Evolutionary conservation across 192 early-diverging fungal species (phyloP), one percentile per base, ranked within the genome.

Genomic region (Coemansia sp.): DNA sequence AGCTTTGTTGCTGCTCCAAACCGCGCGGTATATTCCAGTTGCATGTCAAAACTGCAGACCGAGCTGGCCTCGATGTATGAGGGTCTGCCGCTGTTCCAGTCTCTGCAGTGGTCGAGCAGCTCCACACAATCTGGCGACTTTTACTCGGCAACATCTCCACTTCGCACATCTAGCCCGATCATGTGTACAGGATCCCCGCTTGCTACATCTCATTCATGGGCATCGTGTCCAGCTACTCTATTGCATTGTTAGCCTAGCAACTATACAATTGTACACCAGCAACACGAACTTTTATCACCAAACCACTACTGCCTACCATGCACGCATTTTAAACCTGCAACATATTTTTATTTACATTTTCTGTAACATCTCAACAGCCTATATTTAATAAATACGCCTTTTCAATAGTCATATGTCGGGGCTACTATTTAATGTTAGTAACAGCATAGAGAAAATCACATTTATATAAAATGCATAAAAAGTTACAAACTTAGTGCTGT

Each of bases 101-200:
- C 61, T 22, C 21, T 56, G 4, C 45, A 58, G 27, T 64, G 50
- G 58, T 23, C 58, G 1, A 47, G 47, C 57, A 64, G 17, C 57
- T 27, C 53, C 39, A 21, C 48, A 16, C 35, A 54, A 8, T 35
- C 49, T 7, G 51, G 21, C n/a, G 45, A 43, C 37, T 14, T 62
- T 6, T 64, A 52, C 43, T 53, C 54, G 3, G n/a, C 41, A 9
- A 16, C 21, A 17, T 64, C 71, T 12, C 61, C 77, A 4, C 23
- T 61, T 59, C 67, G 60, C 48, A 54, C 65, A 11, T 55, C 67
- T 9, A 74, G 77, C 59, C 77, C 68, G 31, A 62, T 57, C 29
- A 58, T 65, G 43, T 72, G 72, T 51, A 55, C 64, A 10, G 69
- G 60, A 16, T 73, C 71, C 8, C 71, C 76, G n/a, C 64, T 79